Evolutionary conservation across 2,329 filamentous ascomycete species (phyloP).

Genomic region (Aspergillus proliferans): DNA sequence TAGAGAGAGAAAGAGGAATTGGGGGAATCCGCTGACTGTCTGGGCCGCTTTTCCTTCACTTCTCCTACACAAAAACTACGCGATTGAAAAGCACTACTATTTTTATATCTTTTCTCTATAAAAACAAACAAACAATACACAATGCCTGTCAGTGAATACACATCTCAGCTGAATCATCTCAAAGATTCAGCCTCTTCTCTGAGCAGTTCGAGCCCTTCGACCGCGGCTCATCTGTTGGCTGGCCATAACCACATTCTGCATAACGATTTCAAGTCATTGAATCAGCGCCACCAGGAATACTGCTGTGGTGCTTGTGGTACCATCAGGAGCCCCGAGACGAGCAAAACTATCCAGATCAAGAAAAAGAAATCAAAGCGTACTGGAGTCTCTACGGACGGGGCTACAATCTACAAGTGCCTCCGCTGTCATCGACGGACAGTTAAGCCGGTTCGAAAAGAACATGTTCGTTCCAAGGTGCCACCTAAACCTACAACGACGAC

Average conservation of each 20-base stretch:
- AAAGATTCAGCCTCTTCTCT: constrained; percentile 29
- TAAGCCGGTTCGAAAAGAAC: constrained; percentile 15
- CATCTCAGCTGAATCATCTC: constrained; percentile 31
- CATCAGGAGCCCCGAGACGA: constrained; percentile 25
- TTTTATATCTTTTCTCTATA: background rate
- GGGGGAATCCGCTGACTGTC: background rate
- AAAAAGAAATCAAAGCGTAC: constrained; percentile 11
- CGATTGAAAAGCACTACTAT: background rate
- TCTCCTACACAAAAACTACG: background rate
- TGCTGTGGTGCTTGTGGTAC: constrained; percentile 38
- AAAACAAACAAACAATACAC: background rate
- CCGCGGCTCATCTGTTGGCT: constrained; percentile 35
- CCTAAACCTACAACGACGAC: constrained; percentile 8
- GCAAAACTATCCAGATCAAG: constrained; percentile 23
- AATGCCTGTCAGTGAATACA: constrained; percentile 19
- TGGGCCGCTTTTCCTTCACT: background rate
- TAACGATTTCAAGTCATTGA: constrained; percentile 28
- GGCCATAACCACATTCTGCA: constrained; percentile 32
- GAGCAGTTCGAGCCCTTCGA: constrained; percentile 29
- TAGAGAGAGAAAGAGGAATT: background rate
- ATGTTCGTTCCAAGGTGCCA: constrained; percentile 6
- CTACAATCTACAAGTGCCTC: constrained; percentile 31
- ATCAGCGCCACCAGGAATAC: constrained; percentile 24
- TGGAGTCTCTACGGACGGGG: constrained; percentile 11
- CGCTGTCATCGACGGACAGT: constrained; percentile 31